Evolutionary conservation across 2,329 filamentous ascomycete genomes (phyloP).

Genomic region (Metarhizium sp.): DNA sequence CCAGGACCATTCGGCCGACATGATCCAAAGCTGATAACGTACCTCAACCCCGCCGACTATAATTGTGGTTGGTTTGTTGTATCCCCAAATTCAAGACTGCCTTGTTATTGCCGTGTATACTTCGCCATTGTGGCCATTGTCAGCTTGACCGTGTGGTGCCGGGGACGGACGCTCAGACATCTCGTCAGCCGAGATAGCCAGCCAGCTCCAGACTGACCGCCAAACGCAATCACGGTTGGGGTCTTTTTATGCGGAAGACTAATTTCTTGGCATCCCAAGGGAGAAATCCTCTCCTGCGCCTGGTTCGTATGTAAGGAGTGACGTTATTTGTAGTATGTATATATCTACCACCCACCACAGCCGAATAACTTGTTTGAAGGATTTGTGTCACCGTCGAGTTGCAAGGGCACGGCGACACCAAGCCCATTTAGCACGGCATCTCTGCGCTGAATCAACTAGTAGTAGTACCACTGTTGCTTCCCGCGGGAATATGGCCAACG

Average conservation of each 20-base stretch:
- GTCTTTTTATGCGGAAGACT: background rate
- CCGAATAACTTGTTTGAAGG: too few species aligned
- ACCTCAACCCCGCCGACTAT: background rate
- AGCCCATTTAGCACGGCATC: background rate
- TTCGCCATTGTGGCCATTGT: background rate
- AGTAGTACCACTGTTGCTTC: background rate
- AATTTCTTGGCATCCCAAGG: background rate
- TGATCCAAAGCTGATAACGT: background rate
- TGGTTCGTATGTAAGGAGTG: too few species aligned
- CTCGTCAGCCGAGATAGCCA: background rate
- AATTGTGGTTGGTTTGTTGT: background rate
- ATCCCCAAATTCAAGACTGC: background rate
- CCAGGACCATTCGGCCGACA: background rate
- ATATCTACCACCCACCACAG: too few species aligned
- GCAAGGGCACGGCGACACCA: background rate
- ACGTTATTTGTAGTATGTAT: too few species aligned
- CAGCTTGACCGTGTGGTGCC: background rate
- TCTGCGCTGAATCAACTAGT: too few species aligned
- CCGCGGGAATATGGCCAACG: background rate
- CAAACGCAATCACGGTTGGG: background rate
- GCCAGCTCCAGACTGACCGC: background rate
- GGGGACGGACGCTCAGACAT: slow-evolving; percentile 3
- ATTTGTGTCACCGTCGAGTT: background rate
- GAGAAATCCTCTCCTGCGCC: too few species aligned
- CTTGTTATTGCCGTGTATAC: background rate